Evolutionary conservation across 2,329 filamentous ascomycete genomes (phyloP).

Genomic region (Ophiostoma ips): DNA sequence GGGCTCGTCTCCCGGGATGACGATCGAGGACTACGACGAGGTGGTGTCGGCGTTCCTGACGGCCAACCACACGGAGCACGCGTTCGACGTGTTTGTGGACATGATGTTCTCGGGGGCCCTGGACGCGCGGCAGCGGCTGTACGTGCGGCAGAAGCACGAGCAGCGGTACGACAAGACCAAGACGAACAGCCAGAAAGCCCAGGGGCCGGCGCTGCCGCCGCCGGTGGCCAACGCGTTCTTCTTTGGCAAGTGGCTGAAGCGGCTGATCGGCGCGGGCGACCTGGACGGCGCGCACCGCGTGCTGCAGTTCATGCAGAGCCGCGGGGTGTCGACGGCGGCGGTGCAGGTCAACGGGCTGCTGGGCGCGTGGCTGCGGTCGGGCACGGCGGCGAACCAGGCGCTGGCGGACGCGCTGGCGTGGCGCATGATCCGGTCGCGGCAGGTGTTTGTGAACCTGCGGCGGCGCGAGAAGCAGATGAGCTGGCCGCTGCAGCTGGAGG

Average conservation of each 20-base stretch:
- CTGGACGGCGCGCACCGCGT: constrained; percentile 59
- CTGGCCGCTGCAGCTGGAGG: constrained; percentile 17
- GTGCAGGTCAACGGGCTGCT: constrained; percentile 74
- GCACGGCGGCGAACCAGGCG: constrained; percentile 36
- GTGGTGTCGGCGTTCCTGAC: constrained; percentile 59
- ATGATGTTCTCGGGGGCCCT: constrained; percentile 61
- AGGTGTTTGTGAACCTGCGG: constrained; percentile 45
- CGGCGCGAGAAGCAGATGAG: constrained; percentile 19
- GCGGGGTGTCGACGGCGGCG: constrained; percentile 52
- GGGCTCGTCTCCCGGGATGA: constrained; percentile 38
- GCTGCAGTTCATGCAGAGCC: constrained; percentile 59
- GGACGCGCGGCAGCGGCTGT: constrained; percentile 27
- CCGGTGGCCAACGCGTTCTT: constrained; percentile 61
- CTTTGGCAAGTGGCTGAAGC: constrained; percentile 78
- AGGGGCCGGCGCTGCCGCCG: constrained; percentile 25
- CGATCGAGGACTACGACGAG: constrained; percentile 62
- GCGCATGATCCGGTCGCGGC: constrained; percentile 59
- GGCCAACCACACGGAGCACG: constrained; percentile 48
- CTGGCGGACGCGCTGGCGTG: constrained; percentile 58
- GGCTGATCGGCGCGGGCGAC: constrained; percentile 59
- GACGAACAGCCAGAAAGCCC: background rate
- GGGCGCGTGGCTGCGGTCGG: constrained; percentile 59
- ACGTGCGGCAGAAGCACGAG: background rate
- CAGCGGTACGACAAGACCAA: constrained; percentile 11
- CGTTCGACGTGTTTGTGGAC: constrained; percentile 68